Base-by-base conservation (phyloP, 2,329 filamentous ascomycete genomes). In the Neofusicoccum umdonicola region DNA sequence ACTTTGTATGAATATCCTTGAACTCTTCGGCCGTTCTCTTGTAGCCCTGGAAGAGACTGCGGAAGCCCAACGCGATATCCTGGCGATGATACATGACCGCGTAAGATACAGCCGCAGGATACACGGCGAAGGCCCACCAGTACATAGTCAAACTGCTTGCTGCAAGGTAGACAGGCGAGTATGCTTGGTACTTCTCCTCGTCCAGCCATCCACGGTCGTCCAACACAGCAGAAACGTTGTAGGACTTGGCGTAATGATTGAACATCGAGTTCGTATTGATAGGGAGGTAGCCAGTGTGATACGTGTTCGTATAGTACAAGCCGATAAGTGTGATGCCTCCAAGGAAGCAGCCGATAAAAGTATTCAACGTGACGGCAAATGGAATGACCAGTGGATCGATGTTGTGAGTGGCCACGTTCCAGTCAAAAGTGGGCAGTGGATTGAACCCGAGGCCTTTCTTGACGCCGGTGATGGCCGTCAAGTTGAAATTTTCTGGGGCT, bases 401-500 rank as follows among this genome's bases (percentile, higher is more conserved):
- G n/a, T 73, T 68, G 65, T 76, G 75, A 6, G 68, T 62, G 9
- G 73, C 71, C 6, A 63, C 68, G 7, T 88, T 89, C 89, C 90
- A 92, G 79, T 92, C 90, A 71, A 92, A 91, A 0, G 89, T 92
- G 0, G 61, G 61, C 35, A 92, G 85, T 0, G 90, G 90, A 7
- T 92, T 77, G 39, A 92, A 71, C 0, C 87, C 90, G 3, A 92
- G 67, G 0, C 90, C 90, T 0, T 87, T 89, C 57, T 81, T 82
- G 1, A 88, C 88, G 1, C 90, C 90, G 69, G 92, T 92, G 1
- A 92, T 72, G 72, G 92, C 90, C 68, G 93, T 93, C 44, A 92
- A 76, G 9, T 90, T 77, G 0, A 85, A 81, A 66, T 85, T 91
- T 56, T 91, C 81, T 0, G 90, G 90, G 1, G 85, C 85, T 64